These are phyloP conservation scores for Leucosporidium yakuticum DNA, from an alignment of 768 basidiomycete genomes.

Conservation along the genomic window DNA sequence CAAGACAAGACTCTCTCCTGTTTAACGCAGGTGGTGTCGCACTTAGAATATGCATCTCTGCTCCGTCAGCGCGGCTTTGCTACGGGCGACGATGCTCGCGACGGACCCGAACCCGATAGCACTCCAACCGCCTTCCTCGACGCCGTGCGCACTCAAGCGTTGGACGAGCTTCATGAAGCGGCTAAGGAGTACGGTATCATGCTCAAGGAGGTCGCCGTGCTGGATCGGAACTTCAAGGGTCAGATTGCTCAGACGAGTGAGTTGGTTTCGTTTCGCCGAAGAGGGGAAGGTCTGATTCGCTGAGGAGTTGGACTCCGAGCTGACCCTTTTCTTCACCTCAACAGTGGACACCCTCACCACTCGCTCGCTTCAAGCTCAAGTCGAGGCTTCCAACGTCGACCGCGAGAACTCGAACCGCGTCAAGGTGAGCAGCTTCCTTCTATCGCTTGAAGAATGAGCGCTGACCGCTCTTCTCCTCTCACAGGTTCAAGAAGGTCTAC, in stretches of 20 bases:
- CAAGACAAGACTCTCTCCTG: constrained; percentile 50
- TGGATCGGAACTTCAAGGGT: constrained; percentile 81
- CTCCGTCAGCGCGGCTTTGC: constrained; percentile 55
- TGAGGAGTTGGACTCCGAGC: too few relatives aligned
- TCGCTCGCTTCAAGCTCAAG: constrained; percentile 75
- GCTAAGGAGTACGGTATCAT: constrained; percentile 78
- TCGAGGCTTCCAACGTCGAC: constrained; percentile 59
- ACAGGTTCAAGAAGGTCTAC: too few relatives aligned
- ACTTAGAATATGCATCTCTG: constrained; percentile 44
- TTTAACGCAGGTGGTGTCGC: constrained; percentile 76
- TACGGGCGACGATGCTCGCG: constrained; percentile 52
- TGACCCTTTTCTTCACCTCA: neutral
- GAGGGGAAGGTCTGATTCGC: too few relatives aligned
- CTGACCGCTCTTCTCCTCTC: too few relatives aligned
- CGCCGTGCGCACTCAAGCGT: constrained; percentile 70
- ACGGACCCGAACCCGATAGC: constrained; percentile 54
- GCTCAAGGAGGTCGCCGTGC: constrained; percentile 77
- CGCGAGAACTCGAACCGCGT: constrained; percentile 81
- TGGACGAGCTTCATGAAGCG: constrained; percentile 78
- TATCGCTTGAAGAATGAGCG: too few relatives aligned
- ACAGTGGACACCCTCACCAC: constrained; percentile 50
- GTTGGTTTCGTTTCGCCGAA: constrained; percentile 44
- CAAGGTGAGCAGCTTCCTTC: constrained; percentile 52
- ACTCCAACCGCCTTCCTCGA: constrained; percentile 72
- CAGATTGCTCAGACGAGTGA: constrained; percentile 77